Conservation (phyloP, 176 grass and related monocot species). For the Cymbopogon citratus region DNA sequence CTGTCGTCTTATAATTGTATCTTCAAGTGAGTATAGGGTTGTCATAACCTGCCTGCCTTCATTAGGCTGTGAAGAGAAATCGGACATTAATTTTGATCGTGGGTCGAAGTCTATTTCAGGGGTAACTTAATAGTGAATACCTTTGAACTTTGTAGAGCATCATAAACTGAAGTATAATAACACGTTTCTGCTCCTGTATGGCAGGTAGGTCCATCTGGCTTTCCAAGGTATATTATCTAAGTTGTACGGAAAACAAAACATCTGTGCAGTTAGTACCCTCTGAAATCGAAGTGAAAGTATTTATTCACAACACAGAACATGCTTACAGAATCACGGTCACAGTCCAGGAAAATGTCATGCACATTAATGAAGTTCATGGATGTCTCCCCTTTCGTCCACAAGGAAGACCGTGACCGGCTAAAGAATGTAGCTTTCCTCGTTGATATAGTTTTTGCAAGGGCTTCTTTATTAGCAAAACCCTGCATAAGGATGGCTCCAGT, state of each 20-base stretch:
- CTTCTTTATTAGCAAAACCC: conserved; percentile 80
- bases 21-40: conserved; percentile 78
- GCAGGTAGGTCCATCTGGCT: conserved; percentile 93
- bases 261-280: not conserved
- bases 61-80: conserved; percentile 16
- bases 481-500: conserved; percentile 96
- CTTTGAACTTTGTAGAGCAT: conserved; percentile 61
- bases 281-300: not conserved
- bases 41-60: conserved; percentile 47
- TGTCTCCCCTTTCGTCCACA: conserved; percentile 98
- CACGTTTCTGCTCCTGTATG: conserved; percentile 90
- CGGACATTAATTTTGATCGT: not conserved
- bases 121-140: conserved; percentile 27
- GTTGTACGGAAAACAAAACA: not conserved
- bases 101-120: not conserved
- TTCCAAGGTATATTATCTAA: conserved; percentile 96
- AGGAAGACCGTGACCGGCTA: conserved; percentile 68
- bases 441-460: conserved; percentile 62
- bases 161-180: conserved; percentile 81
- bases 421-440: conserved; percentile 87
- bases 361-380: conserved; percentile 96
- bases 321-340: conserved; percentile 88
- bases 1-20: conserved; percentile 72
- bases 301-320: conserved; percentile 19
- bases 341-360: conserved; percentile 80